A percentile compares a stretch with the other conserved stretches of the same genome.
These are phyloP conservation scores for Didymella glomerata DNA, from an alignment of 2,329 filamentous ascomycete genomes.

Conservation along the genomic window DNA sequence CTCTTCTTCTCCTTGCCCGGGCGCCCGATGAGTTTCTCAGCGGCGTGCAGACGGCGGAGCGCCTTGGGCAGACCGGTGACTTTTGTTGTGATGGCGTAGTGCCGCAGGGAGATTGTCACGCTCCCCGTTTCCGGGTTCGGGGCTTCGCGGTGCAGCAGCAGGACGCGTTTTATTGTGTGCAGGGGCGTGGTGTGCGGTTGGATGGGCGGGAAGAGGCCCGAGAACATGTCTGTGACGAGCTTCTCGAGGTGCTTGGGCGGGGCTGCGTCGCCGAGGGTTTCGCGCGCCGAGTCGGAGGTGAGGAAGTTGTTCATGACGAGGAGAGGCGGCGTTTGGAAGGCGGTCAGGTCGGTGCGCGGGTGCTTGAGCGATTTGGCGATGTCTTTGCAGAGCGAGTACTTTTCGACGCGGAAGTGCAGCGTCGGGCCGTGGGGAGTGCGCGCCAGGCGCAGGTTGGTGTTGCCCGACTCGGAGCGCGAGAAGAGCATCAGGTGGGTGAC, in stretches of 20 bases:
- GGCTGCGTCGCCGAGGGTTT: slow-evolving; percentile 58
- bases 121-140: slow-evolving; percentile 55
- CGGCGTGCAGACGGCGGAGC: slow-evolving; percentile 82
- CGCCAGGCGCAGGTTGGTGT: slow-evolving; percentile 89
- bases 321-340: slow-evolving; percentile 84
- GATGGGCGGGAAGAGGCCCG: slow-evolving; percentile 94
- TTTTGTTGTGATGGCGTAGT: slow-evolving; percentile 95
- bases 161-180: slow-evolving; percentile 88
- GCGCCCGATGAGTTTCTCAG: slow-evolving; percentile 76
- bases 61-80: slow-evolving; percentile 84
- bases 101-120: slow-evolving; percentile 86
- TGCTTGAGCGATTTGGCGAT: slow-evolving; percentile 84
- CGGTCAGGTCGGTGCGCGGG: slow-evolving; percentile 78
- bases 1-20: slow-evolving; percentile 64
- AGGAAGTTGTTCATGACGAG: slow-evolving; percentile 99
- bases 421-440: slow-evolving; percentile 91
- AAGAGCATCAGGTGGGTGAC: slow-evolving; percentile 94
- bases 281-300: slow-evolving; percentile 61
- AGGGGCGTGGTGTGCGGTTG: slow-evolving; percentile 90
- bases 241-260: slow-evolving; percentile 95
- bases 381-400: slow-evolving; percentile 93
- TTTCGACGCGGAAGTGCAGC: slow-evolving; percentile 91
- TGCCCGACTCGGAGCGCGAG: slow-evolving; percentile 86
- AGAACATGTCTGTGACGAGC: slow-evolving; percentile 91
- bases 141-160: slow-evolving; percentile 85